Evolutionary conservation across 441 rosid genomes (phyloP).

Genomic region (Adansonia gregorii): DNA sequence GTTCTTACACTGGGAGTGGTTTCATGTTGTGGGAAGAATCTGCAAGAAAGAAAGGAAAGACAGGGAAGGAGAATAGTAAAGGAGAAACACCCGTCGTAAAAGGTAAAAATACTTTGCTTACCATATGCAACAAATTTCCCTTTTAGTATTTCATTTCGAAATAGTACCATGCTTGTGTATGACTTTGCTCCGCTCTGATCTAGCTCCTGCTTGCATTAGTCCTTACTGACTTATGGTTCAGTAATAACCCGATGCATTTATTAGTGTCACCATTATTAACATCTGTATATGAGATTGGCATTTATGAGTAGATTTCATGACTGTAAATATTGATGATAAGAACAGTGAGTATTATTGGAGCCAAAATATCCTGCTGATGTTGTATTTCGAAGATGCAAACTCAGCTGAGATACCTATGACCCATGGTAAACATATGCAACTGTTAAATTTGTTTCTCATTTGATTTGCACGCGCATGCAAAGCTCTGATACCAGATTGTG

Average conservation of each 20-base stretch:
- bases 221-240: too few relatives aligned
- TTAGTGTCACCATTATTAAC: neutral
- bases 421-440: neutral
- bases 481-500: neutral
- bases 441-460: neutral
- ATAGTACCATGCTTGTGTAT: slow-evolving; percentile 2
- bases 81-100: slow-evolving; percentile 49
- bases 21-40: slow-evolving; percentile 80
- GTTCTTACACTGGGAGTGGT: slow-evolving; percentile 64
- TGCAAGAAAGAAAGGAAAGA: slow-evolving; percentile 80
- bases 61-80: slow-evolving; percentile 76
- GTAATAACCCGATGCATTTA: too few relatives aligned
- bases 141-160: neutral
- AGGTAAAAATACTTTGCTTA: slow-evolving; percentile 44
- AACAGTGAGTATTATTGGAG: too few relatives aligned
- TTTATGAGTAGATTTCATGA: neutral
- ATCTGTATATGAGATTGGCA: neutral
- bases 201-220: neutral
- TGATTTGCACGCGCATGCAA: slow-evolving; percentile 3
- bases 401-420: neutral
- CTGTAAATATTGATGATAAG: too few relatives aligned
- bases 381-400: too few relatives aligned
- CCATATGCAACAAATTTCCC: neutral
- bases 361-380: too few relatives aligned
- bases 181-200: neutral